Conservation (phyloP, 345 rosid species). For the Cochlearia excelsa region DNA sequence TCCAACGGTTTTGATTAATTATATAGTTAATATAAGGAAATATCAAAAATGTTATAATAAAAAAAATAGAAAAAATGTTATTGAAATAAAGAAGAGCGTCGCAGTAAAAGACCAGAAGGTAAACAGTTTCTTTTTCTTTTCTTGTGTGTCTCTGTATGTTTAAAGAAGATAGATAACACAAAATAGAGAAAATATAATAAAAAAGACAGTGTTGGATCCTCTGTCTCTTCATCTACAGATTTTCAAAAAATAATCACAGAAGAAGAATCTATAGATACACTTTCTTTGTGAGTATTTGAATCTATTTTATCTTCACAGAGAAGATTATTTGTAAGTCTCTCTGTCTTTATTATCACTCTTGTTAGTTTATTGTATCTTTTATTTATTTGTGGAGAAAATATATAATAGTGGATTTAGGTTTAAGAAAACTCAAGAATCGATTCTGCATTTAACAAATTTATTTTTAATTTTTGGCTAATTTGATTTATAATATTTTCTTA, state of each 20-base stretch:
- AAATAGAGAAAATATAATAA: neutral
- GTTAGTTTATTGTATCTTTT: too few species aligned
- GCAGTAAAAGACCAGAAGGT: constrained; percentile 33
- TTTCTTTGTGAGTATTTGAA: constrained; percentile 19
- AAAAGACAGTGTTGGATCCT: constrained; percentile 8
- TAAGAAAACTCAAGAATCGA: too few species aligned
- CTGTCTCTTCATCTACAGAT: neutral
- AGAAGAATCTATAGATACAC: neutral
- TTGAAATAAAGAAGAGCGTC: constrained; percentile 26
- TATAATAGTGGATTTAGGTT: too few species aligned
- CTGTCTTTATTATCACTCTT: neutral
- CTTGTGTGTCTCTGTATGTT: constrained; percentile 4
- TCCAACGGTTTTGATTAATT: constrained; percentile 24
- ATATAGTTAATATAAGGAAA: too few species aligned
- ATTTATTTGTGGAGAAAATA: too few species aligned
- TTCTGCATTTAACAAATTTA: neutral
- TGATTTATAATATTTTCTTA: constrained; percentile 11
- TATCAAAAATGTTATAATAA: neutral
- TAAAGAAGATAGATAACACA: constrained; percentile 26
- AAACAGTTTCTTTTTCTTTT: constrained; percentile 26
- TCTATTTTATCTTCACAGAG: constrained; percentile 9
- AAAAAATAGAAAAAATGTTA: neutral
- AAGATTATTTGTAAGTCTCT: neutral
- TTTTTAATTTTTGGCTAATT: constrained; percentile 4
- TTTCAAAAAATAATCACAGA: too few species aligned